Evolutionary conservation across 805 yeast genomes (phyloP).

Genomic region (Wickerhamomyces chambardii): DNA sequence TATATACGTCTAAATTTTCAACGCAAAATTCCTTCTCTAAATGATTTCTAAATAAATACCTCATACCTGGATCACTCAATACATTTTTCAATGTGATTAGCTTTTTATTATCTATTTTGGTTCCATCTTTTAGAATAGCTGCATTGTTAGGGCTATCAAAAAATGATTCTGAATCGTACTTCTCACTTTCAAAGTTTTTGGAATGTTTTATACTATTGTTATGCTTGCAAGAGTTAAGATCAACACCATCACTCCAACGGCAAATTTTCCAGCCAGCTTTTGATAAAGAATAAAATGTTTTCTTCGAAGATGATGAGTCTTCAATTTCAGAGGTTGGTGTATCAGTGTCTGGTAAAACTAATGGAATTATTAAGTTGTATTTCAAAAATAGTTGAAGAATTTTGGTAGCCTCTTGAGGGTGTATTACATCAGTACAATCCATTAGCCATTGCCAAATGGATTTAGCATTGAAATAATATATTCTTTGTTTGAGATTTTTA

Average conservation of each 20-base stretch:
- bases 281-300: slow-evolving; percentile 34
- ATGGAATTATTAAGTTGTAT: slow-evolving; percentile 36
- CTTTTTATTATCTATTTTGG: background rate
- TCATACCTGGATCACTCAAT: slow-evolving; percentile 67
- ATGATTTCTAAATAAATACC: slow-evolving; percentile 59
- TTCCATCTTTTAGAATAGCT: slow-evolving; percentile 3
- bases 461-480: slow-evolving; percentile 60
- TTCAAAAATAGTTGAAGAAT: slow-evolving; percentile 42
- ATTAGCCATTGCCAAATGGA: slow-evolving; percentile 79
- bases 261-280: slow-evolving; percentile 30
- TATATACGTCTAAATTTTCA: slow-evolving; percentile 70
- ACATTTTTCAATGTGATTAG: slow-evolving; percentile 26
- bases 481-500: slow-evolving; percentile 9
- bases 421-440: slow-evolving; percentile 77
- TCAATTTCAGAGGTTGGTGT: slow-evolving; percentile 20
- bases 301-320: slow-evolving; percentile 23
- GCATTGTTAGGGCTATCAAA: too few relatives aligned
- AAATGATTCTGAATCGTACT: too few relatives aligned
- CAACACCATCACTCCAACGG: slow-evolving; percentile 19
- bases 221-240: too few relatives aligned
- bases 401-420: slow-evolving; percentile 40
- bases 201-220: too few relatives aligned
- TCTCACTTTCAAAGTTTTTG: too few relatives aligned
- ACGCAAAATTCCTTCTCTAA: slow-evolving; percentile 55
- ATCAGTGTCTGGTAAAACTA: slow-evolving; percentile 25